Base-by-base conservation (phyloP, 2,329 filamentous ascomycete species). In the Claviceps africana region DNA sequence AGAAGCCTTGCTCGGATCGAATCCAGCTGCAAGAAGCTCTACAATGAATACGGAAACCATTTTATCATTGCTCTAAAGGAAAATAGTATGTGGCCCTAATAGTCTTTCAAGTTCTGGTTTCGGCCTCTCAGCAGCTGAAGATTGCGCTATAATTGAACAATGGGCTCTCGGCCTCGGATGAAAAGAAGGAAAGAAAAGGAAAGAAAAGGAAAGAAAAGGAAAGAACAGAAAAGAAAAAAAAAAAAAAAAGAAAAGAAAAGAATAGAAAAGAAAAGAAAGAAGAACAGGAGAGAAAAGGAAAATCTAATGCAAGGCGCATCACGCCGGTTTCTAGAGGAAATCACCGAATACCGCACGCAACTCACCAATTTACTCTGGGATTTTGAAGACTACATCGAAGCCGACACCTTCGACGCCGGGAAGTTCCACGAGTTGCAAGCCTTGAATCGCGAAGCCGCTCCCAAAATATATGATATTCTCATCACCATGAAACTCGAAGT, bases 321-420 rank as follows among this genome's bases (percentile, higher is more conserved):
- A 13, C 11, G 30, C 35, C 30, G 30, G 4, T 47, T 2, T 17
- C 10, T 35, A 78, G 77, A 74, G 52, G 73, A 73, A 35, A 75
- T 81, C 50, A 70, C 73, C 51, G 62, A 68, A 45, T 72, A 70
- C 53, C 69, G 76, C 46, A 65, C 67, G 19, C 67, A 73, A 52
- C 65, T 81, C 42, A 73, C 69, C 53, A 70, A 75, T 47, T 58
- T 78, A 25, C 62, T 79, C 7, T 81, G 76, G 70, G 76, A 76
- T 50, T 79, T 81, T 57, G 77, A 81, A 52, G 76, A 80, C 51
- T 78, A 68, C 56, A 62, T 74, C 55, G 72, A 76, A 48, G 57
- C 64, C 15, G 71, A 75, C 35, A 67, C 67, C 25, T 80, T 79
- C 55, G 74, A 79, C n/a, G 61, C 65, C 28, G 67, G 67, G 19